Evolutionary conservation across 2,329 filamentous ascomycete species (phyloP).

Genomic region (Zymoseptoria passerinii): DNA sequence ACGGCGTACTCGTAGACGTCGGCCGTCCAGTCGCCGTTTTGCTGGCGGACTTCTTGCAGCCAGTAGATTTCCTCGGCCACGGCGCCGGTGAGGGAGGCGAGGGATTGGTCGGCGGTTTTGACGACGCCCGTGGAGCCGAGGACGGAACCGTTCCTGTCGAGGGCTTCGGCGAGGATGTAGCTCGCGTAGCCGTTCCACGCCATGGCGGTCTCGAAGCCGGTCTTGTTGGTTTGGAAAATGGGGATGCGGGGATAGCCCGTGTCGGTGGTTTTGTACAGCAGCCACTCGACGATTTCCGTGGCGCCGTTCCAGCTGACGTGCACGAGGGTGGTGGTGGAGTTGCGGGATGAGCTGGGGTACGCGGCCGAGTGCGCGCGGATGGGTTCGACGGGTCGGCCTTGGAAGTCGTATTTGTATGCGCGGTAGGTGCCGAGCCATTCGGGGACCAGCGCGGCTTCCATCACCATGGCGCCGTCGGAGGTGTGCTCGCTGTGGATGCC

Average conservation of each 20-base stretch:
- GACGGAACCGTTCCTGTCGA: slow-evolving; percentile 9
- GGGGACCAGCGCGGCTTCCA: slow-evolving; percentile 33
- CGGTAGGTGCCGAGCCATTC: slow-evolving; percentile 42
- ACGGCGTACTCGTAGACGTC: slow-evolving; percentile 1
- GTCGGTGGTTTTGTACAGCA: slow-evolving; percentile 12
- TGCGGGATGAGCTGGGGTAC: slow-evolving; percentile 6
- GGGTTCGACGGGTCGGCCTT: slow-evolving; percentile 20
- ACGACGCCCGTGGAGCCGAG: slow-evolving; percentile 3
- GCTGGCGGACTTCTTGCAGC: slow-evolving; percentile 8
- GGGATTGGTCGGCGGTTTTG: neutral
- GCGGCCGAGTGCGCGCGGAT: slow-evolving; percentile 30
- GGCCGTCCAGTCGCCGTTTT: slow-evolving; percentile 4
- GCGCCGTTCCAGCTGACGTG: slow-evolving; percentile 47
- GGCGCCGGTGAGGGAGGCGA: slow-evolving; percentile 1
- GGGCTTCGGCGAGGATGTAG: slow-evolving; percentile 12
- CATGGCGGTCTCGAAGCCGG: slow-evolving; percentile 13
- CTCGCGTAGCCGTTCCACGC: slow-evolving; percentile 12
- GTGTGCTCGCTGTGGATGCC: slow-evolving; percentile 30
- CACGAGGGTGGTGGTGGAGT: slow-evolving; percentile 23
- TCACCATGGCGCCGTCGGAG: slow-evolving; percentile 39
- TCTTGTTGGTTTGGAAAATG: slow-evolving; percentile 6
- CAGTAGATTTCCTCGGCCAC: slow-evolving; percentile 12
- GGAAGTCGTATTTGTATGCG: slow-evolving; percentile 43
- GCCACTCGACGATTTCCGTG: slow-evolving; percentile 22
- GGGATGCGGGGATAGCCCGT: slow-evolving; percentile 7